Base-by-base conservation (phyloP, 2,329 filamentous ascomycete genomes). In the Metarhizium humberi region DNA sequence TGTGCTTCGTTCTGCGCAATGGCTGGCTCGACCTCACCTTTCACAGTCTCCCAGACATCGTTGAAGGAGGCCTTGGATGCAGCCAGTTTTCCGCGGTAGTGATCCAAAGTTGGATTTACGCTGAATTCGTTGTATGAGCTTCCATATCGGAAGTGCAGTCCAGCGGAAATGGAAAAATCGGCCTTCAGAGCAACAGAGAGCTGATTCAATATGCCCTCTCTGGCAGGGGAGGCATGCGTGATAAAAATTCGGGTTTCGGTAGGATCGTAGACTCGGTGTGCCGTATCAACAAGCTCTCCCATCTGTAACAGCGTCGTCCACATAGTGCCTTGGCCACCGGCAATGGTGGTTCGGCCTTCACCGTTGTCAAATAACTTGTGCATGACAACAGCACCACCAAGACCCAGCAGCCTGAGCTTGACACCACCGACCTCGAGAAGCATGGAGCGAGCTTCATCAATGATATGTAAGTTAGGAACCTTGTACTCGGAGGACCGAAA, bases 91-190 rank as follows among this genome's bases (percentile, higher is more conserved):
- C 94, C 95, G 57, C 95, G 90, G 73, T 99, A 99, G 74, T 99
- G 94, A 66, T 99, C 94, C 55, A 99, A 79, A 0, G 92, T 96
- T 3, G 94, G 95, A 71, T 99, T 99, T 67, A 99, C 94, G 61
- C 92, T 96, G 75, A 99, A 99, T 71, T 99, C 95, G 73, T 99
- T 99, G 80, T 99, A 99, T 1, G 95, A 99, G 72, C 92, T 97
- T 61, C 95, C 94, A 64, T 99, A 99, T 61, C 94, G 84, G 85
- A 99, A 99, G 74, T 99, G 94, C 32, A 99, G 85, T 65, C 94
- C 94, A 51, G 94, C 94, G 11, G 94, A 99, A 66, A 99, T 87
- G 29, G 94, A 99, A 73, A 99, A 99, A 70, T 99, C 94, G 38
- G 94, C 92, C 75, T 99, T 99, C 53, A 99, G 81, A 1, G 91